phyloP scores from a whole-genome alignment of 1,284 basidiomycete species.

The Pholiota adiposa region DNA sequence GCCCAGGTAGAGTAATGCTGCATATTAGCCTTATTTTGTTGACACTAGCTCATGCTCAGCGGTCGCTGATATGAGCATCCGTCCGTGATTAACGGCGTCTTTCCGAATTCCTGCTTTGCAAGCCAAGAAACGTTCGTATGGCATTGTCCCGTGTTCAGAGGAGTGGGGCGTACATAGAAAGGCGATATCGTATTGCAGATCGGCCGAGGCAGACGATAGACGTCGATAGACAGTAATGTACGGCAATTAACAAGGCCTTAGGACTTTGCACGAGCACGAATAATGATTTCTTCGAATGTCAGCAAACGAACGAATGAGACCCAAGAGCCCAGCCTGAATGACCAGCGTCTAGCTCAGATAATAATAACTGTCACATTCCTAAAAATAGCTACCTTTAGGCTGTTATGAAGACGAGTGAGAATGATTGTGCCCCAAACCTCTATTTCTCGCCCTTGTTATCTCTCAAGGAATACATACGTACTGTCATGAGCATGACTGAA shows the following conservation, averaged over 20 bases:
- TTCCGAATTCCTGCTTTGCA: not conserved
- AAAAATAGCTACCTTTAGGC: not conserved
- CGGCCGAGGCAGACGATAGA: too few species aligned
- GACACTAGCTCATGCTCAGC: not conserved
- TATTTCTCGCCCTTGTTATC: too few species aligned
- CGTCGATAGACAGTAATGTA: too few species aligned
- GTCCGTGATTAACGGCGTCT: not conserved
- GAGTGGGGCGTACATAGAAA: too few species aligned
- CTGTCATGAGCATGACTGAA: too few species aligned
- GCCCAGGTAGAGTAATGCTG: not conserved
- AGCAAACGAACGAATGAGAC: not conserved
- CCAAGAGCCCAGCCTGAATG: not conserved
- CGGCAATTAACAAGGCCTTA: too few species aligned
- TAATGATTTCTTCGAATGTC: too few species aligned
- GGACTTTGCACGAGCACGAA: too few species aligned
- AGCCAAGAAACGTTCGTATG: too few species aligned
- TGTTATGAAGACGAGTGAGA: not conserved
- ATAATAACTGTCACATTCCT: not conserved
- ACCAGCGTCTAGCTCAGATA: not conserved
- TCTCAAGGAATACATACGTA: too few species aligned
- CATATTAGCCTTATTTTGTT: not conserved
- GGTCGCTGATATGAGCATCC: not conserved
- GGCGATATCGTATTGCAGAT: not conserved
- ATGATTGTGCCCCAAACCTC: too few species aligned
- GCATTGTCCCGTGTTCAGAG: too few species aligned